phyloP scores from a whole-genome alignment of 208 protist species.

The Leishmania mexicana region DNA sequence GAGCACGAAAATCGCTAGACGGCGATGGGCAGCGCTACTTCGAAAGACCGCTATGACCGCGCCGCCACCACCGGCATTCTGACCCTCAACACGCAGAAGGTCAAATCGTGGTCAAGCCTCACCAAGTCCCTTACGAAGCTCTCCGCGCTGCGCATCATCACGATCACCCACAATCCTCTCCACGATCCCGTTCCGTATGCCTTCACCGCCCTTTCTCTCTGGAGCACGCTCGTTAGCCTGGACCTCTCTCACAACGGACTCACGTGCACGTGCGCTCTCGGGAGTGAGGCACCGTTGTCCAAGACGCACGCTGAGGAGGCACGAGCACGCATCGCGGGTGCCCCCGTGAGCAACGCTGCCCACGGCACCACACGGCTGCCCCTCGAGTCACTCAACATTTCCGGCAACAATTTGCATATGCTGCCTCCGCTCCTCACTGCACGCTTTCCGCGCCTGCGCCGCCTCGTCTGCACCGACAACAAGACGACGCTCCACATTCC shows the following conservation, averaged over 20 bases:
- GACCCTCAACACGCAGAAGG: constrained; percentile 12
- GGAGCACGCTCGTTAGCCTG: constrained; percentile 32
- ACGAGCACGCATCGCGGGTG: neutral
- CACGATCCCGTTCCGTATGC: constrained; percentile 24
- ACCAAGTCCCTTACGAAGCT: constrained; percentile 14
- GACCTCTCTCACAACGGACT: constrained; percentile 47
- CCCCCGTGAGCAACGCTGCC: neutral
- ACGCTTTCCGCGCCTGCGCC: constrained; percentile 41
- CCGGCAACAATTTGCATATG: constrained; percentile 30
- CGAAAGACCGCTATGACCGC: constrained; percentile 33
- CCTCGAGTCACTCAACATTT: constrained; percentile 45
- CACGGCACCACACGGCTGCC: constrained; percentile 1
- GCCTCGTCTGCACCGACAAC: constrained; percentile 40
- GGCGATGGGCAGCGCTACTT: neutral
- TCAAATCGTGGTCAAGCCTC: constrained; percentile 35
- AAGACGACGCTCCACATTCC: constrained; percentile 17
- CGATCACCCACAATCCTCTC: constrained; percentile 34
- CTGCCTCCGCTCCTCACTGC: constrained; percentile 29
- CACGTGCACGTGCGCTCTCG: constrained; percentile 38
- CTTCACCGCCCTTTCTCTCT: constrained; percentile 32
- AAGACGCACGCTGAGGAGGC: constrained; percentile 1
- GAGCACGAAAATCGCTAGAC: too few species aligned
- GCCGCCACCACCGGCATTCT: constrained; percentile 42
- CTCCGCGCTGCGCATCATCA: constrained; percentile 24
- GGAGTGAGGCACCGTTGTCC: constrained; percentile 4